These are phyloP conservation scores for Malania oleifera DNA, from an alignment of 164 flowering plant genomes.

Conservation along the genomic window DNA sequence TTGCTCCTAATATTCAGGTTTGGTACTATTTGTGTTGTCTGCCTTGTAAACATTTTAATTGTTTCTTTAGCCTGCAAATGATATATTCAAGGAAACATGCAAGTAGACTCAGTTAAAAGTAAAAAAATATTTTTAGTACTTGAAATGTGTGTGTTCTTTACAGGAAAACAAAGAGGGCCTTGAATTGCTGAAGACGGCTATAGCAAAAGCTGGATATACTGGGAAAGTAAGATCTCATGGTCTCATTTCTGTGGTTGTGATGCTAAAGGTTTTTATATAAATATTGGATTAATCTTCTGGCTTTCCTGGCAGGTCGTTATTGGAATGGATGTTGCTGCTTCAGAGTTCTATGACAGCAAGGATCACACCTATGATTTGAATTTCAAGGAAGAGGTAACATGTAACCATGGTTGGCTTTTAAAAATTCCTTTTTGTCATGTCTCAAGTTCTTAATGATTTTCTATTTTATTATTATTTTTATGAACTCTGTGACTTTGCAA, in stretches of 20 bases:
- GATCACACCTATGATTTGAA: conserved; percentile 4
- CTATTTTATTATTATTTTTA: no score
- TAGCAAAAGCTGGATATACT: conserved; percentile 44
- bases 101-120: background rate
- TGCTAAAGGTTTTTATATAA: background rate
- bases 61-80: background rate
- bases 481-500: no score
- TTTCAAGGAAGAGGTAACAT: conserved; percentile 8
- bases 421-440: no score
- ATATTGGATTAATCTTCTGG: background rate
- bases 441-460: no score
- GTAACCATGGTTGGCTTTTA: background rate
- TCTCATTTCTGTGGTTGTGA: background rate
- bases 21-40: background rate
- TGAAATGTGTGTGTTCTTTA: conserved; percentile 1
- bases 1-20: conserved; percentile 51
- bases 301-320: conserved; percentile 2
- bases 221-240: conserved; percentile 17
- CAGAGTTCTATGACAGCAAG: background rate
- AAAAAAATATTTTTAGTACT: background rate
- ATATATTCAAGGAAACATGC: background rate
- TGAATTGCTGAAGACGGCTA: conserved; percentile 42
- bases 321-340: conserved; percentile 11
- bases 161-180: conserved; percentile 53
- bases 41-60: background rate